Evolutionary conservation across 2,329 filamentous ascomycete genomes (phyloP).

Genomic region (Alternaria sp.): DNA sequence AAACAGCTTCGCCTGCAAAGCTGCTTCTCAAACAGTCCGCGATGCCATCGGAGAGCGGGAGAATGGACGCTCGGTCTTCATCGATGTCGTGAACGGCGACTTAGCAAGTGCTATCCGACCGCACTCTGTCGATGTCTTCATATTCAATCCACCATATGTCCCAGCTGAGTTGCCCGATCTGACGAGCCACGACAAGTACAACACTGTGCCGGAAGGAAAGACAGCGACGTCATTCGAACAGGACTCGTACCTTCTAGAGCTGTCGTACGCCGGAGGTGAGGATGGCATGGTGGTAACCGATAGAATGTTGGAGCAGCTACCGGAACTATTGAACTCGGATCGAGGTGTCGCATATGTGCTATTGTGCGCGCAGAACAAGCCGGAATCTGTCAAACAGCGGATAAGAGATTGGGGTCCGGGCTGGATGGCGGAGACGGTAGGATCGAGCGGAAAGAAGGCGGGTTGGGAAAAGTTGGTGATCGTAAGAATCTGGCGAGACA

Average conservation of each 20-base stretch:
- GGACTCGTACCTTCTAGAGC: constrained; percentile 80
- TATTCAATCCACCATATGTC: constrained; percentile 98
- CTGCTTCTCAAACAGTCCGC: constrained; percentile 72
- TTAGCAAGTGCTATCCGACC: constrained; percentile 67
- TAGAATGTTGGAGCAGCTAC: constrained; percentile 73
- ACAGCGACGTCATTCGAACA: constrained; percentile 66
- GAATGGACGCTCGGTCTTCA: constrained; percentile 52
- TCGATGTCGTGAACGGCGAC: constrained; percentile 74
- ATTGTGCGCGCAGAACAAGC: constrained; percentile 89
- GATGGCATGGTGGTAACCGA: constrained; percentile 96
- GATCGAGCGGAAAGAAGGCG: constrained; percentile 81
- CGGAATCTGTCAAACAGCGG: constrained; percentile 71
- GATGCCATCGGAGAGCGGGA: constrained; percentile 53
- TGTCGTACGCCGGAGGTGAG: constrained; percentile 86
- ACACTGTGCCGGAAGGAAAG: constrained; percentile 28
- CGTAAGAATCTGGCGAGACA: constrained; percentile 76
- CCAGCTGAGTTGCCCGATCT: constrained; percentile 76
- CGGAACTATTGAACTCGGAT: constrained; percentile 63
- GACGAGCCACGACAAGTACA: constrained; percentile 46
- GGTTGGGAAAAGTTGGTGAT: constrained; percentile 96
- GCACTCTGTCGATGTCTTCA: constrained; percentile 75
- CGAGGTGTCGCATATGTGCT: constrained; percentile 87
- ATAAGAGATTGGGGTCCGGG: constrained; percentile 63
- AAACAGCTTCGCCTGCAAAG: constrained; percentile 80
- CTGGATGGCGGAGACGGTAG: constrained; percentile 81